phyloP scores from a whole-genome alignment of 1,139 yeast species.

The Blastobotrys ciferrii region DNA sequence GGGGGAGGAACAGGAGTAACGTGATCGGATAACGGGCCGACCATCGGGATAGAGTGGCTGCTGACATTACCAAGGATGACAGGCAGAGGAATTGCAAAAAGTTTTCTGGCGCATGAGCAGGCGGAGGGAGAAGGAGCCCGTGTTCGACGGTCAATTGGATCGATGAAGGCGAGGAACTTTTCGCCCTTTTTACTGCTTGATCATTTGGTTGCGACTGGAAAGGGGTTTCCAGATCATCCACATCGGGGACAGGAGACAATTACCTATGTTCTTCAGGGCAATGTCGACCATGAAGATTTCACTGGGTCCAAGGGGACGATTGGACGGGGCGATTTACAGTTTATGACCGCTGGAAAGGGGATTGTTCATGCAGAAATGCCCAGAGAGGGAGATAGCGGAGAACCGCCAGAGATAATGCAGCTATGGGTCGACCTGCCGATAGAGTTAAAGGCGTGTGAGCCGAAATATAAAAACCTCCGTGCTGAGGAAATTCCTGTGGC shows the following conservation, averaged over 20 bases:
- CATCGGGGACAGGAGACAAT: conserved; percentile 91
- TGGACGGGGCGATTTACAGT: conserved; percentile 84
- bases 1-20: too few species aligned
- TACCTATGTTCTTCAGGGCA: conserved; percentile 70
- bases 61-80: background rate
- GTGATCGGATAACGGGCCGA: too few species aligned
- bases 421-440: conserved; percentile 90
- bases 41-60: too few species aligned
- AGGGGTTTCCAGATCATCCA: conserved; percentile 90
- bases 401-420: conserved; percentile 65
- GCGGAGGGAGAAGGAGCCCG: conserved; percentile 86
- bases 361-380: conserved; percentile 88
- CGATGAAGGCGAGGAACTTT: conserved; percentile 62
- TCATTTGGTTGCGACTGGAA: conserved; percentile 52
- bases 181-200: conserved; percentile 85
- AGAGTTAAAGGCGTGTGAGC: conserved; percentile 62
- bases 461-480: conserved; percentile 78
- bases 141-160: conserved; percentile 81
- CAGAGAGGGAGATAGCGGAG: conserved; percentile 53
- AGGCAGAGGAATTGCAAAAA: conserved; percentile 54
- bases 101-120: conserved; percentile 67
- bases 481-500: conserved; percentile 69
- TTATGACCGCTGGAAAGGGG: conserved; percentile 94
- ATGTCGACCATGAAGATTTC: conserved; percentile 87
- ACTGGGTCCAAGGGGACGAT: conserved; percentile 79